Base-by-base conservation (phyloP, 2,329 filamentous ascomycete genomes). In the Niveomyces coronatus region DNA sequence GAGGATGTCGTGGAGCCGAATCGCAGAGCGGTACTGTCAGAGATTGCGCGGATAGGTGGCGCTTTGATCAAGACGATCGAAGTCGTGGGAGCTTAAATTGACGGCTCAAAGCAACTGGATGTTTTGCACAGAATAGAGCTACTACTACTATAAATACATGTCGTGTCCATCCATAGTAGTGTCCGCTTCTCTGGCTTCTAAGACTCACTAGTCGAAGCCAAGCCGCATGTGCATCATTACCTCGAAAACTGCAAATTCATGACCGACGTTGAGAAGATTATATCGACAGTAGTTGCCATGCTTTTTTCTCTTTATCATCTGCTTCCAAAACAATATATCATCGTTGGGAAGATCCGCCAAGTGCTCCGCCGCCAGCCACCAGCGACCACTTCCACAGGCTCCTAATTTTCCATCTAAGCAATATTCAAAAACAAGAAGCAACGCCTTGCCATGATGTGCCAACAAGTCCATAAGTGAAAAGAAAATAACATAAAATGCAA, bases 31-130 rank as follows among this genome's bases (percentile, higher is more conserved):
- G 75, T 91, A 5, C 51, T 88, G 35, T 65, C 76, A 22, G 85
- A 91, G 61, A 85, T 93, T 55, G 75, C 75, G 29, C 73, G 77
- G 44, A 64, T 81, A 28, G 77, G 77, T 8, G 77, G 74, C 1
- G 72, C 79, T 41, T 53, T 94, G 57, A 68, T 94, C 31, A 70
- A 74, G 48, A 74, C 59, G 51, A 76, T 89, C 40, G 78, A 87
- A 50, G 60, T 53, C 4, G 43, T 50, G 4, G 47, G 36, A n/a
- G 31, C 44, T 38, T 37, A 15, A 29, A 17, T 27, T 9, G 15
- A 30, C 31, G 29, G 22, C 30, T 36, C 15, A 35, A 38, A 32
- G 28, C 16, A 18, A 31, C 9, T 31, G 28, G 28, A 14, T 15
- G 9, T 26, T 9, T 26, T 26, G 23, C 13, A 26, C 23, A 24